These are phyloP conservation scores for Amaranthus hypochondriacus DNA, from an alignment of 148 eudicot genomes.

Conservation along the genomic window DNA sequence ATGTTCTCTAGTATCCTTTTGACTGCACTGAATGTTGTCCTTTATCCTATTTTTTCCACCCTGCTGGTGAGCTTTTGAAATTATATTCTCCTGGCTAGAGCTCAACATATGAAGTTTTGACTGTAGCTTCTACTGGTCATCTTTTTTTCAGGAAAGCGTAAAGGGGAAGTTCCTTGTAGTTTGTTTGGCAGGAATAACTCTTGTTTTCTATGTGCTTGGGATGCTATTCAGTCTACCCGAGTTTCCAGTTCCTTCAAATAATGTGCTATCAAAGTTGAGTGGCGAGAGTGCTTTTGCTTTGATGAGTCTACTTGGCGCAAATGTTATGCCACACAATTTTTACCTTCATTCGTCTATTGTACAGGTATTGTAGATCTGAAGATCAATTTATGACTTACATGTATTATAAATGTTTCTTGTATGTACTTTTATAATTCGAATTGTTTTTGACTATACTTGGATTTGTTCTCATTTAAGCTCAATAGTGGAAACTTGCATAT, in stretches of 20 bases:
- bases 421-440: not conserved
- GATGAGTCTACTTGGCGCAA: conserved; percentile 95
- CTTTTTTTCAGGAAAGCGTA: conserved; percentile 49
- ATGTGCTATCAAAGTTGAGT: conserved; percentile 52
- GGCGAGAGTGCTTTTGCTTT: conserved; percentile 83
- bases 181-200: conserved; percentile 43
- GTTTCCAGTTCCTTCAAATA: conserved; percentile 48
- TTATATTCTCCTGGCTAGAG: conserved; percentile 11
- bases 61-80: conserved; percentile 45
- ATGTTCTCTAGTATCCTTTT: conserved; percentile 61
- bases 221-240: conserved; percentile 63
- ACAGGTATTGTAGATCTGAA: conserved; percentile 44
- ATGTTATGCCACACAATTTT: conserved; percentile 89
- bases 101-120: not conserved
- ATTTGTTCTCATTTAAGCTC: not conserved
- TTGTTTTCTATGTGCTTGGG: conserved; percentile 53
- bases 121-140: not conserved
- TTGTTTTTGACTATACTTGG: not conserved
- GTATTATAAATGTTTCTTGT: conserved; percentile 1
- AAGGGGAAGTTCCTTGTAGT: conserved; percentile 51
- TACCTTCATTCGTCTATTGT: conserved; percentile 91
- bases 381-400: conserved; percentile 9
- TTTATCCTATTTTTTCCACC: conserved; percentile 69
- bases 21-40: conserved; percentile 53
- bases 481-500: not conserved